Base-by-base conservation (phyloP, 495 filamentous ascomycete genomes). In the Aspergillus avenaceus region DNA sequence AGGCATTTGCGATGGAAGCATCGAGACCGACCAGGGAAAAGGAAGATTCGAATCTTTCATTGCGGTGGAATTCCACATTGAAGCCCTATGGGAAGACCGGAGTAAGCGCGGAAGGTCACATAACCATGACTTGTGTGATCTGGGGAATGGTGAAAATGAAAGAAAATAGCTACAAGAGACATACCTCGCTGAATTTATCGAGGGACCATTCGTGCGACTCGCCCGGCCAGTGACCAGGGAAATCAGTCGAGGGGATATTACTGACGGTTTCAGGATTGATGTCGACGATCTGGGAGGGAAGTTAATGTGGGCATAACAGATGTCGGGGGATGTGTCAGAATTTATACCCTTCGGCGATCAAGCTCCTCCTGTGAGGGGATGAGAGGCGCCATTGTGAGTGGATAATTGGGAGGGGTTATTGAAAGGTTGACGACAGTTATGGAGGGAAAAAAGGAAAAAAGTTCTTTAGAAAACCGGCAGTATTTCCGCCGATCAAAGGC, bases 11-110 rank as follows among this genome's bases (percentile, higher is more conserved):
- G 62, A 99, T 85, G 47, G 87, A 80, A 56, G 95, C 91, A 61
- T 99, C 91, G 55, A 92, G 67, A 60, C 91, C 90, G 63, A 95
- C 84, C 56, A 97, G 81, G 18, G 91, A 96, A 76, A 97, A 97
- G 27, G 85, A 84, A 49, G 86, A 67, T 58, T 95, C 85, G 65
- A 79, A 76, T 32, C 78, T 79, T 25, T 84, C 76, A 66, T 90
- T 90, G 44, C 86, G 75, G 78, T 96, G 87, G 70, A 95, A 93
- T 62, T 90, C 74, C 64, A 98, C 77, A 16, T 71, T 63, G 66
- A 96, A 84, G 47, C 66, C 75, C 79, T 87, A 55, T 42, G 47
- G 37, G 6, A 11, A n/a, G 22, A 42, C 27, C 18, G 40, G 29
- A 34, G 37, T 65, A 18, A 66, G 54, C 49, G 47, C 25, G 22